These are phyloP conservation scores for Rhizoclosmatium globosum DNA, from an alignment of 192 early-diverging fungal genomes.

Conservation along the genomic window DNA sequence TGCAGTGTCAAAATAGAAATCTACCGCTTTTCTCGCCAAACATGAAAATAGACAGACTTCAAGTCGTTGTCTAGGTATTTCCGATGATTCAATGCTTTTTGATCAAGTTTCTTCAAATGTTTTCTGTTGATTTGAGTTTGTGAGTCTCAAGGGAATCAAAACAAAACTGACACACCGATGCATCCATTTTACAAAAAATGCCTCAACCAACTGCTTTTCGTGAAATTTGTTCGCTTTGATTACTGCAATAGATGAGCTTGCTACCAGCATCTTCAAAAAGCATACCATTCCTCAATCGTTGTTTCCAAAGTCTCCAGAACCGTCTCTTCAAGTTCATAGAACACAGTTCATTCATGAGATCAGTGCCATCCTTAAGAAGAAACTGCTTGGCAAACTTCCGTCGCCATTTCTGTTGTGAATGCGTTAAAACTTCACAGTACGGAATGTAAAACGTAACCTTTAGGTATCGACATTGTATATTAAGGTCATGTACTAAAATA, in stretches of 20 bases:
- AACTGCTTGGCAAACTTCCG: constrained; percentile 1
- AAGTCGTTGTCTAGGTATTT: neutral
- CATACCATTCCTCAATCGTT: neutral
- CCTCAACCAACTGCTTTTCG: neutral
- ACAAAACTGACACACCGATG: neutral
- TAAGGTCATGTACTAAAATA: neutral
- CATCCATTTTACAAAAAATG: neutral
- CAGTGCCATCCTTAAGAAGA: neutral
- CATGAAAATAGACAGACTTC: neutral
- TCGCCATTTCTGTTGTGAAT: neutral
- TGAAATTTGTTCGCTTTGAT: neutral
- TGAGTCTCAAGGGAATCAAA: neutral
- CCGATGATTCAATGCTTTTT: neutral
- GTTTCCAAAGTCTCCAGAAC: neutral
- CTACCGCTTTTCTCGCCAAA: neutral
- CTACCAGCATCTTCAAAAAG: too few relatives aligned
- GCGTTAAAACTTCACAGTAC: neutral
- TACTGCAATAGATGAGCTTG: too few relatives aligned
- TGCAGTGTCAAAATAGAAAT: neutral
- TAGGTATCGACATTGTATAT: neutral
- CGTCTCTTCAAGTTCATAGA: neutral
- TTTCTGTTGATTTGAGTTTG: neutral
- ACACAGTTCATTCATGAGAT: neutral
- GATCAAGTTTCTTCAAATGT: neutral
- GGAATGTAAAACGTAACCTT: neutral